Evolutionary conservation across 257 asterid species (phyloP).

Genomic region (Datura wrightii): DNA sequence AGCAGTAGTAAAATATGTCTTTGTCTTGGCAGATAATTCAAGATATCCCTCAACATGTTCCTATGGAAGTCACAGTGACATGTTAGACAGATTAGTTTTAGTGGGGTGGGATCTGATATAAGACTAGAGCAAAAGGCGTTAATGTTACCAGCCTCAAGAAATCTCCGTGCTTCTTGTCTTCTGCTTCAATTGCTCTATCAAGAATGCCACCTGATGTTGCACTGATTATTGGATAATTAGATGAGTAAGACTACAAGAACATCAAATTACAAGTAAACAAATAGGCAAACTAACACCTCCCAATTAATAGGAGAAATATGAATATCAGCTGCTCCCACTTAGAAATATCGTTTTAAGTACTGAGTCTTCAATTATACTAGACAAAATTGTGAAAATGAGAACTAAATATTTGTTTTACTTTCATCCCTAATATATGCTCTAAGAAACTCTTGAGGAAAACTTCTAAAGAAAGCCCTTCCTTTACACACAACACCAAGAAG

Average conservation of each 20-base stretch:
- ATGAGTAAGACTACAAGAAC: neutral
- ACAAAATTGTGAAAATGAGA: neutral
- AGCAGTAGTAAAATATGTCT: conserved; percentile 77
- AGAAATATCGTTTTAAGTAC: neutral
- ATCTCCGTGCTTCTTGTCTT: conserved; percentile 84
- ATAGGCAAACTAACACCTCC: neutral
- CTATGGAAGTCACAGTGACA: conserved; percentile 41
- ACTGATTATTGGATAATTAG: conserved; percentile 43
- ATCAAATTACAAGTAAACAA: neutral
- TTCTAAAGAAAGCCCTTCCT: neutral
- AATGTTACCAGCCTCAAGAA: conserved; percentile 75
- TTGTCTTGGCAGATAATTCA: conserved; percentile 88
- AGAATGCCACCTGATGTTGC: conserved; percentile 93
- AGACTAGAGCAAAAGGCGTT: neutral
- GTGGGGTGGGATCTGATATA: neutral
- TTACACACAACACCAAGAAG: conserved; percentile 6
- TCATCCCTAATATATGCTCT: neutral
- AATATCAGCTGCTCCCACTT: neutral
- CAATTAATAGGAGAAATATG: neutral
- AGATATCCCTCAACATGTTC: conserved; percentile 94
- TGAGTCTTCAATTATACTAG: neutral
- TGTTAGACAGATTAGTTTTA: neutral
- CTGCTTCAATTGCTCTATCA: conserved; percentile 91
- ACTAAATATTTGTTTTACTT: neutral
- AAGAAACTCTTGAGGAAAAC: neutral